phyloP scores from a whole-genome alignment of 2,329 filamentous ascomycete species.

The Cercospora sesami region DNA sequence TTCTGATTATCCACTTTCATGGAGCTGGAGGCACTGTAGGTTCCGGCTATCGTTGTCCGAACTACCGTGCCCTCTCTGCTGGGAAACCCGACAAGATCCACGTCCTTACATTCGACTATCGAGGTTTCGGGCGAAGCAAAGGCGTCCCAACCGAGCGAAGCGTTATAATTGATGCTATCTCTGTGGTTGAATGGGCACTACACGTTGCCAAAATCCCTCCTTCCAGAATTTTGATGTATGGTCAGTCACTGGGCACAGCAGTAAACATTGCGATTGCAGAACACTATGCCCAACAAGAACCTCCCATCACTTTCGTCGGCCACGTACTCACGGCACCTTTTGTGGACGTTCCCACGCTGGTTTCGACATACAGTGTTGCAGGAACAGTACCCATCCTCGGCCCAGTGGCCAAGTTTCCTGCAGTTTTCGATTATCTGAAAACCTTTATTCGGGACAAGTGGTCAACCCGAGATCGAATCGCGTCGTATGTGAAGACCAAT shows the following conservation, averaged over 20 bases:
- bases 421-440: slow-evolving; percentile 50
- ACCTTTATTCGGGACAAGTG: slow-evolving; percentile 54
- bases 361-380: slow-evolving; percentile 59
- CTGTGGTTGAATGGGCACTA: slow-evolving; percentile 57
- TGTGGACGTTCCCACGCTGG: slow-evolving; percentile 54
- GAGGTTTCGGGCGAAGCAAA: slow-evolving; percentile 58
- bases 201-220: slow-evolving; percentile 54
- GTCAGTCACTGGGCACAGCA: slow-evolving; percentile 61
- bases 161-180: slow-evolving; percentile 55
- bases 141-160: slow-evolving; percentile 58
- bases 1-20: slow-evolving; percentile 64
- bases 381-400: slow-evolving; percentile 57
- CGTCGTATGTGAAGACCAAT: slow-evolving; percentile 45
- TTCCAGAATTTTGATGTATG: slow-evolving; percentile 59
- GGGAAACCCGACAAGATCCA: slow-evolving; percentile 56
- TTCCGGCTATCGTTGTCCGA: slow-evolving; percentile 56
- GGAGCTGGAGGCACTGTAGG: slow-evolving; percentile 59
- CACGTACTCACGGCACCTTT: slow-evolving; percentile 60
- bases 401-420: slow-evolving; percentile 53
- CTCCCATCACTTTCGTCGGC: slow-evolving; percentile 54
- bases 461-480: slow-evolving; percentile 51
- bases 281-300: slow-evolving; percentile 45
- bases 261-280: slow-evolving; percentile 50
- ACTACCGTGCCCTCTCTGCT: slow-evolving; percentile 58
- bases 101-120: slow-evolving; percentile 61